A percentile compares a stretch with the other conserved stretches of the same genome.
phyloP scores from a whole-genome alignment of 305 asterid genomes.

The Solanum hybrid region DNA sequence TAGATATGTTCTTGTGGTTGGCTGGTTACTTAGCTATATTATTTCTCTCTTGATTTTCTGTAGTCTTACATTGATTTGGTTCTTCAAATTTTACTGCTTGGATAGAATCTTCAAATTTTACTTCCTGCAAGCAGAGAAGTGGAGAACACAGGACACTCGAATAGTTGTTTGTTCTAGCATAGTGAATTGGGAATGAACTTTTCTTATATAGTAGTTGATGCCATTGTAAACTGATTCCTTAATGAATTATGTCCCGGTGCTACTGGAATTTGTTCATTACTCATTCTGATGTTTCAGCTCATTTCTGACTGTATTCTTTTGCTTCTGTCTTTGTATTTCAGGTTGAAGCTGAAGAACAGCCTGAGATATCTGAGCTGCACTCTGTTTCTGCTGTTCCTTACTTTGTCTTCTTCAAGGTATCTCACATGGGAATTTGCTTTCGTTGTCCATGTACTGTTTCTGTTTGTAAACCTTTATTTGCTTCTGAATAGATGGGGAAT shows the following conservation, averaged over 20 bases:
- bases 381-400: slow-evolving; percentile 85
- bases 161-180: not conserved
- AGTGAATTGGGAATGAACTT: not conserved
- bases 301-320: not conserved
- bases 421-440: not conserved
- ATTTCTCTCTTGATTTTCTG: not conserved
- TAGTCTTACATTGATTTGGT: not conserved
- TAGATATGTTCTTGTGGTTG: not conserved
- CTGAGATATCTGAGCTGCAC: slow-evolving; percentile 82
- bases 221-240: not conserved
- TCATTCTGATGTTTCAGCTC: not conserved
- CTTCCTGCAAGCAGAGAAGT: not conserved
- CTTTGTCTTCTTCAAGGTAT: slow-evolving; percentile 87
- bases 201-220: not conserved
- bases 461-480: not conserved
- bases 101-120: not conserved
- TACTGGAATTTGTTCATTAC: not conserved
- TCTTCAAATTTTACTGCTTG: not conserved
- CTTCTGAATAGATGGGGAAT: not conserved
- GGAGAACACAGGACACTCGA: not conserved
- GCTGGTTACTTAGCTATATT: not conserved
- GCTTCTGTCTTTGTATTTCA: slow-evolving; percentile 12
- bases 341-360: slow-evolving; percentile 99
- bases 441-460: not conserved
- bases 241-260: not conserved